These are phyloP conservation scores for Trichoderma sp. DNA, from an alignment of 2,329 filamentous ascomycete species.

Conservation along the genomic window DNA sequence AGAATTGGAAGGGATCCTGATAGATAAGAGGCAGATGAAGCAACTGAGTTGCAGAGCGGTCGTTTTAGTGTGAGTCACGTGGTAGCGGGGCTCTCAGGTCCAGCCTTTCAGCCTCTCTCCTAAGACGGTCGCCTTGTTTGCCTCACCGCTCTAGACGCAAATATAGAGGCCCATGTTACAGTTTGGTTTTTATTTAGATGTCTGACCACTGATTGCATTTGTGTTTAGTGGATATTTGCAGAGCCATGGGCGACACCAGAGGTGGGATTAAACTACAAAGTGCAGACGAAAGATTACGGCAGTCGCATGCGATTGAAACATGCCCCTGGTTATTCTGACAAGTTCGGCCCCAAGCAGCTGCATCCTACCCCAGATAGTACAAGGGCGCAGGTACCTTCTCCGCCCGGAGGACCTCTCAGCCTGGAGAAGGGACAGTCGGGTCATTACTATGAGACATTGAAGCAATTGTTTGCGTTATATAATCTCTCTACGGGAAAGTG, in stretches of 20 bases:
- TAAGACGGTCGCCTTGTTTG: not conserved
- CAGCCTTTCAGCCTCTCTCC: not conserved
- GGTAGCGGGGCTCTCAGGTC: constrained; percentile 35
- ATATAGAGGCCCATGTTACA: not conserved
- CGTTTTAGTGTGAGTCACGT: constrained; percentile 37
- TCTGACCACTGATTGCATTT: not conserved
- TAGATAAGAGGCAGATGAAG: constrained; percentile 30
- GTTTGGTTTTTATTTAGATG: not conserved
- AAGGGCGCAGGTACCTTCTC: not conserved
- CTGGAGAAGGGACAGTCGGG: not conserved
- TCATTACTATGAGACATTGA: not conserved
- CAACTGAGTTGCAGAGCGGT: constrained; percentile 32
- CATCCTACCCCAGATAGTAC: constrained; percentile 18
- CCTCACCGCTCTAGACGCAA: not conserved
- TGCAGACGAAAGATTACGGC: not conserved
- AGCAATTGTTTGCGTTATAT: not conserved
- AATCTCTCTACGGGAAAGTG: too few relatives aligned
- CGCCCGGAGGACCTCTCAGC: not conserved
- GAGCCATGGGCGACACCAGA: not conserved
- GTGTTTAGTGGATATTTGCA: not conserved
- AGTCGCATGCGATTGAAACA: not conserved
- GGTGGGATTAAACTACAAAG: constrained; percentile 2
- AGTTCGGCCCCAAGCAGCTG: not conserved
- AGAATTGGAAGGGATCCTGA: constrained; percentile 16
- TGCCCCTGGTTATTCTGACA: constrained; percentile 1